phyloP scores from a whole-genome alignment of 2,329 filamentous ascomycete species.

The Taxawa tesnikishii region DNA sequence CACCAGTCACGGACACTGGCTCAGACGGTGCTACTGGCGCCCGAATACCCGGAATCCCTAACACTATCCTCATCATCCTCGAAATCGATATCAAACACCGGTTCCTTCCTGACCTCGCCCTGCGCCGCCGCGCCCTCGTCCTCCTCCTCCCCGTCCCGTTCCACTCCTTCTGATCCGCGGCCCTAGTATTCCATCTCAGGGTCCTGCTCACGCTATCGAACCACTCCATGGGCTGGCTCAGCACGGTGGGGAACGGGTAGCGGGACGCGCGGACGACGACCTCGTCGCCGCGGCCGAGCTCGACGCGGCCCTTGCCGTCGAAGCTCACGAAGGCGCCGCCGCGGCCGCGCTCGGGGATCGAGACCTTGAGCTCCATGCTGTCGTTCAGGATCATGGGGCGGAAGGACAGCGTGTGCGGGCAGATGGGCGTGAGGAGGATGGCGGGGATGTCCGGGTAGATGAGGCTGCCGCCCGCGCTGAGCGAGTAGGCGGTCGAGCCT shows the following conservation, averaged over 20 bases:
- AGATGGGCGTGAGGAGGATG: constrained; percentile 93
- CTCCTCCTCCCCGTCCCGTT: constrained; percentile 23
- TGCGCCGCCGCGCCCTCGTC: constrained; percentile 28
- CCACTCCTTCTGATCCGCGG: constrained; percentile 83
- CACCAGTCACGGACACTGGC: no score
- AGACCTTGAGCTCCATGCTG: constrained; percentile 81
- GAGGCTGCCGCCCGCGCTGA: constrained; percentile 88
- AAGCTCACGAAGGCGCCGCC: constrained; percentile 95
- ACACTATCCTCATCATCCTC: constrained; percentile 42
- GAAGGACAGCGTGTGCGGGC: constrained; percentile 93
- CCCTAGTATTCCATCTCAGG: constrained; percentile 87
- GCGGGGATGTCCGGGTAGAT: constrained; percentile 95
- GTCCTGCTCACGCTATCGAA: constrained; percentile 91
- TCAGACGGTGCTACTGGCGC: constrained; percentile 8
- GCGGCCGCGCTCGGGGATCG: constrained; percentile 70
- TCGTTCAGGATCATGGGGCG: constrained; percentile 96
- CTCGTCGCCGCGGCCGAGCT: constrained; percentile 84
- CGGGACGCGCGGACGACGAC: constrained; percentile 93
- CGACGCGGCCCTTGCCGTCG: constrained; percentile 90
- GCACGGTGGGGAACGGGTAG: constrained; percentile 94
- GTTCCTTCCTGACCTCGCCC: constrained; percentile 33
- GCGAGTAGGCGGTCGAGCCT: constrained; percentile 79
- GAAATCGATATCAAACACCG: constrained; percentile 90
- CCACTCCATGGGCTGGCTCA: constrained; percentile 83
- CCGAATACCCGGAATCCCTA: constrained; percentile 17